Evolutionary conservation across 176 grass and related monocot genomes (phyloP).

Genomic region (Eleusine coracana): DNA sequence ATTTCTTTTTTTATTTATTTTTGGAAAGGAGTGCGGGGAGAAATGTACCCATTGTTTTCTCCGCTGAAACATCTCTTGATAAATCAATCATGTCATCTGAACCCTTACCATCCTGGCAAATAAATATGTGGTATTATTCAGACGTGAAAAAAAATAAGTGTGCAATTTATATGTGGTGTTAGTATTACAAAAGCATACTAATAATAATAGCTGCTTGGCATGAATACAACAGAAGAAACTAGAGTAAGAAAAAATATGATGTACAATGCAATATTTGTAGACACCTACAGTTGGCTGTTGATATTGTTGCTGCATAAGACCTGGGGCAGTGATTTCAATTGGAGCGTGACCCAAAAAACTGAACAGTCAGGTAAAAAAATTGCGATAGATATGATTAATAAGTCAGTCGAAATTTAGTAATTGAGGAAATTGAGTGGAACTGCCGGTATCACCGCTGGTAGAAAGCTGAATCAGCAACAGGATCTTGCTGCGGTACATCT

Average conservation of each 20-base stretch:
- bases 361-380: neutral
- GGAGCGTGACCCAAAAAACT: neutral
- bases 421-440: neutral
- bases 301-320: neutral
- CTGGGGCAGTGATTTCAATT: neutral
- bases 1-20: neutral
- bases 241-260: neutral
- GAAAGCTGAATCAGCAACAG: neutral
- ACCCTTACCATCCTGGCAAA: neutral
- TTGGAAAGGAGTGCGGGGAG: neutral
- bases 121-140: neutral
- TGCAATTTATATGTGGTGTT: neutral
- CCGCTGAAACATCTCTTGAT: neutral
- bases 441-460: neutral
- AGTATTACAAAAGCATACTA: neutral
- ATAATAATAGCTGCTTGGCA: neutral
- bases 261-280: neutral
- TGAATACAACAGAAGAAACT: neutral
- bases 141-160: neutral
- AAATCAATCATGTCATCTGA: slow-evolving; percentile 14
- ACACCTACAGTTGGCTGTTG: slow-evolving; percentile 16
- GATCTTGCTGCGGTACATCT: neutral
- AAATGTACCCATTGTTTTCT: slow-evolving; percentile 18
- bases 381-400: neutral
- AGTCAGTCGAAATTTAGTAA: neutral